Conservation (phyloP, 2,329 filamentous ascomycete genomes). For the Metarhizium anisopliae region DNA sequence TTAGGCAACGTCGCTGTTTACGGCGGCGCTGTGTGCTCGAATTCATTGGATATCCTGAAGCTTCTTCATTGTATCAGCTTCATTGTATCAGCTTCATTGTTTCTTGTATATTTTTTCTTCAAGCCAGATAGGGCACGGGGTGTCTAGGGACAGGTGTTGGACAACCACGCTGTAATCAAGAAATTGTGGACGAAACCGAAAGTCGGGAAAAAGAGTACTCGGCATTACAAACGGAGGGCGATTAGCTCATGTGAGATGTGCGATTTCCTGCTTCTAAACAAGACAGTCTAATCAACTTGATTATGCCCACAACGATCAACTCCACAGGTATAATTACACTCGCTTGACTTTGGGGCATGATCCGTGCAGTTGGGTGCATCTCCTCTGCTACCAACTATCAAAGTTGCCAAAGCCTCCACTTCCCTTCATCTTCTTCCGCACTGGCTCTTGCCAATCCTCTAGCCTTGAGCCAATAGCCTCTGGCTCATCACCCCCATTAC, state of each 20-base stretch:
- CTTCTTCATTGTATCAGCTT: neutral
- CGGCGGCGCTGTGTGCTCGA: neutral
- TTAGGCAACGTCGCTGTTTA: neutral
- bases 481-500: conserved; percentile 47
- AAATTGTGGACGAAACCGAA: neutral
- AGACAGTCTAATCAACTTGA: neutral
- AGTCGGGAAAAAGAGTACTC: too few relatives aligned
- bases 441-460: conserved; percentile 52
- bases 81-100: neutral
- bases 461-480: conserved; percentile 46
- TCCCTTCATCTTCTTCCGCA: conserved; percentile 68
- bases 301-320: neutral
- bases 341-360: neutral
- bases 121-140: neutral
- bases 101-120: neutral
- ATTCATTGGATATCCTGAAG: neutral
- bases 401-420: conserved; percentile 84
- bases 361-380: neutral
- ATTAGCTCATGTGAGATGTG: neutral
- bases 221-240: too few relatives aligned
- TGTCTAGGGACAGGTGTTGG: too few relatives aligned
- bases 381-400: conserved; percentile 63
- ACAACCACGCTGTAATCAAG: neutral
- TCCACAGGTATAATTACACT: neutral
- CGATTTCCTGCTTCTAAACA: neutral